Evolutionary conservation across 768 basidiomycete genomes (phyloP).

Genomic region (Chalciporus chontae): DNA sequence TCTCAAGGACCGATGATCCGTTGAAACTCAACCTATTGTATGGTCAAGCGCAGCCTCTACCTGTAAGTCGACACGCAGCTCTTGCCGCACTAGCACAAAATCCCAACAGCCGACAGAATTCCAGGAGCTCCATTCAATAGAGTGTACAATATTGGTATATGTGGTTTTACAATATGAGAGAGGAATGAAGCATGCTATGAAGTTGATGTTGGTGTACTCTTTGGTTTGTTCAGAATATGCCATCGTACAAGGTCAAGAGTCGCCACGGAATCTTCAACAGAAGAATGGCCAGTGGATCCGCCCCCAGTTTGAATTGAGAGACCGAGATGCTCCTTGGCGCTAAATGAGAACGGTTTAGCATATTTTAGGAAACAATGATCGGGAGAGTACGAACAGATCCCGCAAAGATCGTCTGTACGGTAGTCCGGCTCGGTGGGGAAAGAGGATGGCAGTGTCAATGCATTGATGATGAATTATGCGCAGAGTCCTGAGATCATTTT

Average conservation of each 20-base stretch:
- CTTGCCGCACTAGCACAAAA: too few species aligned
- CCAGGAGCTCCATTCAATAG: neutral
- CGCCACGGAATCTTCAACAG: slow-evolving; percentile 84
- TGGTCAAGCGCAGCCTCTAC: neutral
- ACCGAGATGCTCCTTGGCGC: slow-evolving; percentile 79
- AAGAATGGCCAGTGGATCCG: slow-evolving; percentile 77
- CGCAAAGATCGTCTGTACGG: slow-evolving; percentile 77
- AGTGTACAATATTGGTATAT: neutral
- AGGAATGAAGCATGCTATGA: slow-evolving; percentile 7
- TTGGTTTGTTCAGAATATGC: slow-evolving; percentile 65
- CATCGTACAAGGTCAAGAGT: slow-evolving; percentile 87
- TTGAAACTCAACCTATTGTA: slow-evolving; percentile 10
- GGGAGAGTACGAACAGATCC: slow-evolving; percentile 58
- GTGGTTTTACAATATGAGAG: neutral
- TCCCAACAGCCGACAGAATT: neutral
- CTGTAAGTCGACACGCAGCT: neutral
- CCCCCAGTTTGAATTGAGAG: slow-evolving; percentile 80
- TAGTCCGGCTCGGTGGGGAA: slow-evolving; percentile 77
- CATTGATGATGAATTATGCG: slow-evolving; percentile 82
- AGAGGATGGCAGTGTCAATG: slow-evolving; percentile 84
- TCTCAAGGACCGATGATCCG: slow-evolving; percentile 30
- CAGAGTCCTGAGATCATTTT: slow-evolving; percentile 91
- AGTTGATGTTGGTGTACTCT: slow-evolving; percentile 19
- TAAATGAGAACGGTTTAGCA: slow-evolving; percentile 28
- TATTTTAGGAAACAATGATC: neutral